Evolutionary conservation across 331 rosid species (phyloP).

Genomic region (Erythrophleum ivorense): DNA sequence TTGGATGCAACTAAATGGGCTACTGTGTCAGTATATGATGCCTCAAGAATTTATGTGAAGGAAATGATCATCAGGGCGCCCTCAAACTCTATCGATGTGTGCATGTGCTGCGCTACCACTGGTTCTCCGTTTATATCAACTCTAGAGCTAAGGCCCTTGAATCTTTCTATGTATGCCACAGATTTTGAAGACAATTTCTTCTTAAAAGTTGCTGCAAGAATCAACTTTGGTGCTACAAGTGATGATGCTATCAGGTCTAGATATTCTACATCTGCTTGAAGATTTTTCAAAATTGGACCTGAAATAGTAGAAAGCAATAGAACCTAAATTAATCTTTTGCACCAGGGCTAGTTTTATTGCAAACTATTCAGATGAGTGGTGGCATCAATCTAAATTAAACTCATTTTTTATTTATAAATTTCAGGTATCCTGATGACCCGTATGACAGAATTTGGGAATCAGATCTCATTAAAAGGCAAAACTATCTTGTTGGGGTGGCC

Average conservation of each 20-base stretch:
- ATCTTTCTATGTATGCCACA: slow-evolving; percentile 92
- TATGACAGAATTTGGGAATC: slow-evolving; percentile 98
- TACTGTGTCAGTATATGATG: slow-evolving; percentile 78
- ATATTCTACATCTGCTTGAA: slow-evolving; percentile 11
- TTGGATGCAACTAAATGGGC: slow-evolving; percentile 91
- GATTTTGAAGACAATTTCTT: slow-evolving; percentile 83
- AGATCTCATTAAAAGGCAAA: slow-evolving; percentile 86
- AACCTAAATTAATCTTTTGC: neutral
- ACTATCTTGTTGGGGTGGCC: slow-evolving; percentile 88
- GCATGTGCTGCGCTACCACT: slow-evolving; percentile 88
- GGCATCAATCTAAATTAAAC: neutral
- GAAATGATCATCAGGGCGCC: slow-evolving; percentile 90
- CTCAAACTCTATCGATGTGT: slow-evolving; percentile 72
- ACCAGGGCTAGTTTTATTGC: neutral
- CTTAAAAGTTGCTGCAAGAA: slow-evolving; percentile 86
- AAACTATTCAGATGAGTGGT: slow-evolving; percentile 15
- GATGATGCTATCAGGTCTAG: slow-evolving; percentile 70
- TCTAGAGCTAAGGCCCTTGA: slow-evolving; percentile 85
- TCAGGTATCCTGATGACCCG: slow-evolving; percentile 98
- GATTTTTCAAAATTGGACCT: slow-evolving; percentile 10
- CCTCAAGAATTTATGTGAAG: slow-evolving; percentile 75
- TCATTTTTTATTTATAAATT: neutral
- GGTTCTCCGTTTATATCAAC: slow-evolving; percentile 94
- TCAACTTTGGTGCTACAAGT: slow-evolving; percentile 84
- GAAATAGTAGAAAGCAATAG: neutral